phyloP scores from a whole-genome alignment of 257 asterid species.

The Cinchona pubescens region DNA sequence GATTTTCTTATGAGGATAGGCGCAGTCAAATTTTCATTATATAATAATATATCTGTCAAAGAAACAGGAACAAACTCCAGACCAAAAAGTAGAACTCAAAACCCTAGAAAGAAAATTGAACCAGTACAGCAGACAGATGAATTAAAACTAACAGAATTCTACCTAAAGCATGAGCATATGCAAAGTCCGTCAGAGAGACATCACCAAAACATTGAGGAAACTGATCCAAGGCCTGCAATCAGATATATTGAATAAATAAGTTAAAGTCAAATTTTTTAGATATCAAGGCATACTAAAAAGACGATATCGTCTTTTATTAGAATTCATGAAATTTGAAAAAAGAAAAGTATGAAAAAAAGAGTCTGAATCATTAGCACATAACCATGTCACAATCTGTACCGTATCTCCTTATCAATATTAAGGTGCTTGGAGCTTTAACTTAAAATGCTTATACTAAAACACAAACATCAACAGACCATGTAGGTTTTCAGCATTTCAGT shows the following conservation, averaged over 20 bases:
- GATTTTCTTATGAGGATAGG: neutral
- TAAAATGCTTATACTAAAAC: neutral
- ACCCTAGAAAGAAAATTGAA: neutral
- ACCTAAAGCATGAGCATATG: slow-evolving; percentile 63
- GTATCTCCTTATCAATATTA: neutral
- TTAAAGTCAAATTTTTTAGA: neutral
- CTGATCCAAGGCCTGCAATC: slow-evolving; percentile 41
- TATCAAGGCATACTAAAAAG: neutral
- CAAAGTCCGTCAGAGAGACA: slow-evolving; percentile 50
- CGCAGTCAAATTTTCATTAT: neutral
- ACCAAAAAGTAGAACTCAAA: neutral
- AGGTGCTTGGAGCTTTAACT: neutral
- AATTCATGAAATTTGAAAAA: neutral
- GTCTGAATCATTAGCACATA: neutral
- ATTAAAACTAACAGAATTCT: slow-evolving; percentile 6
- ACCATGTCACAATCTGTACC: neutral
- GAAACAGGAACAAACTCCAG: neutral
- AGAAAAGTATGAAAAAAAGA: neutral
- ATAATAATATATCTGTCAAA: neutral
- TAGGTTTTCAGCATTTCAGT: neutral
- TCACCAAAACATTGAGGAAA: slow-evolving; percentile 36
- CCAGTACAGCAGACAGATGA: neutral
- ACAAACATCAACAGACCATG: neutral
- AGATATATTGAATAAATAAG: slow-evolving; percentile 4
- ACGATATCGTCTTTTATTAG: neutral